Conservation (phyloP, 2,329 filamentous ascomycete genomes). For the Samsoniella hepiali region DNA sequence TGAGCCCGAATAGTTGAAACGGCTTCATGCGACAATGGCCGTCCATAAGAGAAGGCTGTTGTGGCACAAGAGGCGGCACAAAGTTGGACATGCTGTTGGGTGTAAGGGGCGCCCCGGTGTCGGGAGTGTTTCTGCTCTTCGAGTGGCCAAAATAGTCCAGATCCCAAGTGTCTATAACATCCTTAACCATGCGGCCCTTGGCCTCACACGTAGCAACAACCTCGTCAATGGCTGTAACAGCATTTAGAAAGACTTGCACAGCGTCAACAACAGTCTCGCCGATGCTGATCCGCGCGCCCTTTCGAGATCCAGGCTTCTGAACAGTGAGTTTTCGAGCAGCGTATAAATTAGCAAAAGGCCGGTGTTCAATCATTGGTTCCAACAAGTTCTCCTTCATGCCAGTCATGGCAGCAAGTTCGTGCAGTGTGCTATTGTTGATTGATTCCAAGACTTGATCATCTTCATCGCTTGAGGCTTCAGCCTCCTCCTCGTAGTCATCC, state of each 20-base stretch:
- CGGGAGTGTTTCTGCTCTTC: conserved; percentile 31
- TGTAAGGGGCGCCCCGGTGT: conserved; percentile 40
- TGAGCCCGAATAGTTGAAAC: conserved; percentile 90
- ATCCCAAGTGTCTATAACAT: conserved; percentile 46
- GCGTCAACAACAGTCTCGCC: conserved; percentile 52
- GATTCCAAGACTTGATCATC: conserved; percentile 63
- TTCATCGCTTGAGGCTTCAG: conserved; percentile 29
- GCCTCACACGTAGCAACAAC: conserved; percentile 74
- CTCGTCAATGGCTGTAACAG: conserved; percentile 78
- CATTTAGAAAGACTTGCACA: conserved; percentile 69
- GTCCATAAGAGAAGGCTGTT: conserved; percentile 76
- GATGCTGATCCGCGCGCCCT: conserved; percentile 45
- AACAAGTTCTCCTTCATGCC: conserved; percentile 69
- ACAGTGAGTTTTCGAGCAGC: conserved; percentile 64
- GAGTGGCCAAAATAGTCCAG: conserved; percentile 45
- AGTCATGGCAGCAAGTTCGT: conserved; percentile 79
- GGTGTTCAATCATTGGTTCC: conserved; percentile 64
- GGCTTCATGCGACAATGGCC: conserved; percentile 78
- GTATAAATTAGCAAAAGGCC: conserved; percentile 68
- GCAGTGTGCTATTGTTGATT: conserved; percentile 73
- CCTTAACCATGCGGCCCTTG: conserved; percentile 58
- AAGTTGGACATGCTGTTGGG: conserved; percentile 38
- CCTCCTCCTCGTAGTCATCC: conserved; percentile 40
- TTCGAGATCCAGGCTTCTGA: conserved; percentile 46
- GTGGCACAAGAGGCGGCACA: conserved; percentile 43